A percentile compares a stretch with the other conserved stretches of the same genome.
phyloP scores from a whole-genome alignment of 257 asterid genomes.

The Solanum virginianum region DNA sequence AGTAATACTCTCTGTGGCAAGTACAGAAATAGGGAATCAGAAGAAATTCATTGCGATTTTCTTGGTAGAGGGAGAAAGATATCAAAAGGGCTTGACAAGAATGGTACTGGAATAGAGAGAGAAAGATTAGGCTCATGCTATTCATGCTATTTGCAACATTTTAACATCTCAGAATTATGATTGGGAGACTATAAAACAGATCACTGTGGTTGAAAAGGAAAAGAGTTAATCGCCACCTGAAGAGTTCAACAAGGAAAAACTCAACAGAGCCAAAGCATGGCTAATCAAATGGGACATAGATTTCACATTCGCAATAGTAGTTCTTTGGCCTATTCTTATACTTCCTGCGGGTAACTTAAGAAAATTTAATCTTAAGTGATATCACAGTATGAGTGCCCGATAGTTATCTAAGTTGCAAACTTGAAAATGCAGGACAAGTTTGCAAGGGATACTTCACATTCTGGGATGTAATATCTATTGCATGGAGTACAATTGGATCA shows the following conservation, averaged over 20 bases:
- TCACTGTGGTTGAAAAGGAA: constrained; percentile 76
- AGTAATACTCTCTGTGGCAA: background rate
- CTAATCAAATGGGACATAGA: constrained; percentile 59
- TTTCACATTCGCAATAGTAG: constrained; percentile 50
- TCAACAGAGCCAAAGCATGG: constrained; percentile 38
- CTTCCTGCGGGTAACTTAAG: constrained; percentile 62
- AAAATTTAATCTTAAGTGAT: background rate
- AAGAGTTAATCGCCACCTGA: constrained; percentile 35
- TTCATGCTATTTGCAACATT: constrained; percentile 60
- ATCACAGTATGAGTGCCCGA: background rate
- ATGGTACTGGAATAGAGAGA: background rate
- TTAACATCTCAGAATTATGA: constrained; percentile 67
- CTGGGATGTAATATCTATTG: constrained; percentile 80
- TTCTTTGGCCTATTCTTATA: constrained; percentile 76
- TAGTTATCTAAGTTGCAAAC: background rate
- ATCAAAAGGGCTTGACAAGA: background rate
- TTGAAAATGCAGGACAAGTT: constrained; percentile 49
- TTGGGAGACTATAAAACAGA: constrained; percentile 68
- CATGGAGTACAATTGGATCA: constrained; percentile 78
- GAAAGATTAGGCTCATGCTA: constrained; percentile 1
- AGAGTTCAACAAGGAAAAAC: constrained; percentile 22
- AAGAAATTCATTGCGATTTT: background rate
- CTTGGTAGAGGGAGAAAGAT: background rate
- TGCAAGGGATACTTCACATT: constrained; percentile 76
- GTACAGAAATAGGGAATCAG: background rate